Base-by-base conservation (phyloP, 2,329 filamentous ascomycete species). In the Aspergillus pseudotamarii region DNA sequence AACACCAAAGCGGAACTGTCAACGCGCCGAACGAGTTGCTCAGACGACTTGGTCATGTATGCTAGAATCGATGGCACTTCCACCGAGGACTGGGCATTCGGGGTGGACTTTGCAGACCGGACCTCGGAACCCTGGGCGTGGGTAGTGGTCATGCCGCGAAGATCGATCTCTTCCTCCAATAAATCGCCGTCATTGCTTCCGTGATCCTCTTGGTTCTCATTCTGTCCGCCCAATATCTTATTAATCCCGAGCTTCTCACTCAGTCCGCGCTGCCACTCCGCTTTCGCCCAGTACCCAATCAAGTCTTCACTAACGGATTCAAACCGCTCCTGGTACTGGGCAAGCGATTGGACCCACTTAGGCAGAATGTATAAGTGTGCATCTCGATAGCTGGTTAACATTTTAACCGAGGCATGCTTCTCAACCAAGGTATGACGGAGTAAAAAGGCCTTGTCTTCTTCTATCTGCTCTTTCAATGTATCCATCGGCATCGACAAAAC, bases 351-450 rank as follows among this genome's bases (percentile, higher is more conserved):
- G 11, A 96, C 86, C 95, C 95, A 99, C 68, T 88, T 88, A 0
- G 95, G 95, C 69, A 99, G 91, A 66, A 99, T 88, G 78, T 98
- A 99, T 62, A 98, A 90, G 75, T 98, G 94, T 0, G 94, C 92
- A 76, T 98, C 94, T 50, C 95, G 88, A 76, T 96, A 90, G 4
- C 90, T 93, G n/a, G 89, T 94, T 64, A 94, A 84, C 84, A 97
- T 90, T 70, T 90, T 90, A 45, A 96, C 83, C 38, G 88, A 87
- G 14, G 92, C 88, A 72, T 96, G 89, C 68, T 87, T 88, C 62
- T 88, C 86, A 14, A 97, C 81, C 30, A 97, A 83, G 4, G 89
- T 88, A 72, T 94, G 91, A 4, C 95, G 88, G 50, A 96, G 80
- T 0, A 91, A 88, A 36, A 82, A 73, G 41, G 76, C 76, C 66